Evolutionary conservation across 768 basidiomycete species (phyloP).

Genomic region (Fomitopsis serialis): DNA sequence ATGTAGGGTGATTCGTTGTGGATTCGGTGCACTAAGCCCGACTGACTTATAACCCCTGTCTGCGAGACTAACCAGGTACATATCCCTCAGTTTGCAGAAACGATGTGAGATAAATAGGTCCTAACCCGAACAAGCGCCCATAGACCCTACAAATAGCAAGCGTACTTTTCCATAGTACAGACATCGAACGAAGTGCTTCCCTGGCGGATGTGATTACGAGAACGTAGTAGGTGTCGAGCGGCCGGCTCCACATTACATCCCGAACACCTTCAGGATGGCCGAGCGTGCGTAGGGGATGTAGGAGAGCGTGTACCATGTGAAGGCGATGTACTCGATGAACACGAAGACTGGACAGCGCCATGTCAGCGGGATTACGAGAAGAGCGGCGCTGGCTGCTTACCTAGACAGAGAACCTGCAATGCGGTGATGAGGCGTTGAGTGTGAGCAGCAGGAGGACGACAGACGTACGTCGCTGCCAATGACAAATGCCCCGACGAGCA

Average conservation of each 20-base stretch:
- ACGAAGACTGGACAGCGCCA: conserved; percentile 65
- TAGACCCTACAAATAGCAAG: neutral
- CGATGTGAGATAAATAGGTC: too few species aligned
- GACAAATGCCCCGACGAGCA: conserved; percentile 85
- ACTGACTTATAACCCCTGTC: too few species aligned
- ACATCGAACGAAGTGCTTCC: neutral
- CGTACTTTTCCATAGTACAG: neutral
- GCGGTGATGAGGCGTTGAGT: neutral
- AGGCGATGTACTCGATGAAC: conserved; percentile 86
- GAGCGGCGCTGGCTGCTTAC: conserved; percentile 32
- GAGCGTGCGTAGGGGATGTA: conserved; percentile 91
- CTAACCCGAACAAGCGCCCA: neutral
- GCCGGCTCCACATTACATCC: conserved; percentile 25
- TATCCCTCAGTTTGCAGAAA: too few species aligned
- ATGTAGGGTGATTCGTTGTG: neutral
- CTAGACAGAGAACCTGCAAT: conserved; percentile 58
- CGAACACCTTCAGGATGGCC: conserved; percentile 63
- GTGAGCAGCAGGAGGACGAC: neutral
- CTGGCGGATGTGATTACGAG: neutral
- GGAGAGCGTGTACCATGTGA: conserved; percentile 81
- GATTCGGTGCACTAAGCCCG: too few species aligned
- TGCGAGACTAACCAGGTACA: neutral
- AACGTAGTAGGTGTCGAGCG: neutral
- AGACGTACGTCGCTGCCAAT: conserved; percentile 53
- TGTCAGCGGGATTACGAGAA: neutral